Base-by-base conservation (phyloP, 768 basidiomycete species). In the Lactarius trivialis region DNA sequence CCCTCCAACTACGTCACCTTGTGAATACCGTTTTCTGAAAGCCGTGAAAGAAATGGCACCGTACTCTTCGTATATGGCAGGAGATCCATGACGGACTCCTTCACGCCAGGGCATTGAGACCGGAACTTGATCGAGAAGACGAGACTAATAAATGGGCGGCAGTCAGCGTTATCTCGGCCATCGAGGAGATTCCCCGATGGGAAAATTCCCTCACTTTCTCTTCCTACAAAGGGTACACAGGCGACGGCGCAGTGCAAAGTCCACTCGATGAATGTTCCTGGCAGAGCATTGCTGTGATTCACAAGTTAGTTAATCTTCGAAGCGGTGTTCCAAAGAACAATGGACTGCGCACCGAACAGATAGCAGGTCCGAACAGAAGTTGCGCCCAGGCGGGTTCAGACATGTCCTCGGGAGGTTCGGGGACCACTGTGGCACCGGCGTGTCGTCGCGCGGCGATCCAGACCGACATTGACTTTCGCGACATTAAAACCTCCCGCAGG, bases 371-470 rank as follows among this genome's bases (percentile, higher is more conserved):
- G 11, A 65, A 66, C 19, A 66, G 2, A 19, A 66, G 55, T 21
- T 65, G 43, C 21, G 64, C 65, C 65, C 65, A 66, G 14, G 64
- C 58, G 11, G 65, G 65, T 39, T 66, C 65, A 19, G 65, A 65
- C 58, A 66, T 66, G 30, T 65, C 64, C n/a, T 66, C 65, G 0
- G 65, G 65, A 15, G 58, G 58, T 8, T 66, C 64, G 15, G 65
- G 65, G 50, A 41, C 58, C 33, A 3, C 53, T 5, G 49, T 48
- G 12, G 34, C 36, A 19, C 52, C 61, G 1, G 56, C 60, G 34
- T 49, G 52, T 19, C 37, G 50, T 41, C 66, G 65, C 17, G 48
- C 55, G 28, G 12, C 14, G 39, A 63, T 52, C 66, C 66, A 67
- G 7, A 67, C 37, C 14, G 43, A 61, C 6, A 57, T 24, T 1